phyloP scores from a whole-genome alignment of 768 basidiomycete species.

The Kwoniella shandongensis region DNA sequence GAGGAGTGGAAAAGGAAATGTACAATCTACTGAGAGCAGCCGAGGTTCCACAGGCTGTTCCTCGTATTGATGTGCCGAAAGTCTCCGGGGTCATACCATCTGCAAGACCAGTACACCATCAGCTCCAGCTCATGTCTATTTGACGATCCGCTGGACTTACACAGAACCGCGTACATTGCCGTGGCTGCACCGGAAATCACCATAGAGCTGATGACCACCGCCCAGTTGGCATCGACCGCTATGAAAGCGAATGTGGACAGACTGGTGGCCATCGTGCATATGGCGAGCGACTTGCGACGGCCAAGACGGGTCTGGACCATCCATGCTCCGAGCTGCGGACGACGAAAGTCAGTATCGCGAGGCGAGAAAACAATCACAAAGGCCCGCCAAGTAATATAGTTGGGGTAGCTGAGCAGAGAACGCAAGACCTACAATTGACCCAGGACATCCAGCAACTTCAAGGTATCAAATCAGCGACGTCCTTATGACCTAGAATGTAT shows the following conservation, averaged over 20 bases:
- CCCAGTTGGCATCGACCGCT: constrained; percentile 35
- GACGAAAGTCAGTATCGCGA: neutral
- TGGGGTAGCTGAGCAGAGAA: neutral
- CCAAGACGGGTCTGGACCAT: constrained; percentile 49
- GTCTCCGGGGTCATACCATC: constrained; percentile 54
- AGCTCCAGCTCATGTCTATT: neutral
- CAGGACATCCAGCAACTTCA: constrained; percentile 50
- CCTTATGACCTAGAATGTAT: neutral
- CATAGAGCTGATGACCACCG: constrained; percentile 48
- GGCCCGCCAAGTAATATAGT: neutral
- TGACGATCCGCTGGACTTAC: constrained; percentile 28
- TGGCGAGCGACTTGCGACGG: constrained; percentile 46
- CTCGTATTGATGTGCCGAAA: constrained; percentile 48
- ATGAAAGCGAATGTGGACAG: constrained; percentile 50
- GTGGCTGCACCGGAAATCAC: constrained; percentile 48
- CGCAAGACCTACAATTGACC: constrained; percentile 41
- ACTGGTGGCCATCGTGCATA: constrained; percentile 47
- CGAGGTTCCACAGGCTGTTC: constrained; percentile 52
- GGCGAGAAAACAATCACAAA: neutral
- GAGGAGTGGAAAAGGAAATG: constrained; percentile 6
- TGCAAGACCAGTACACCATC: constrained; percentile 11
- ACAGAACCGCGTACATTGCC: constrained; percentile 53
- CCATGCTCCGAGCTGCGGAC: constrained; percentile 50
- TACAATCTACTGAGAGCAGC: constrained; percentile 51
- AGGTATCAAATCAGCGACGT: constrained; percentile 5